Evolutionary conservation across 495 filamentous ascomycete genomes (phyloP).

Genomic region (Neohortaea acidophila): DNA sequence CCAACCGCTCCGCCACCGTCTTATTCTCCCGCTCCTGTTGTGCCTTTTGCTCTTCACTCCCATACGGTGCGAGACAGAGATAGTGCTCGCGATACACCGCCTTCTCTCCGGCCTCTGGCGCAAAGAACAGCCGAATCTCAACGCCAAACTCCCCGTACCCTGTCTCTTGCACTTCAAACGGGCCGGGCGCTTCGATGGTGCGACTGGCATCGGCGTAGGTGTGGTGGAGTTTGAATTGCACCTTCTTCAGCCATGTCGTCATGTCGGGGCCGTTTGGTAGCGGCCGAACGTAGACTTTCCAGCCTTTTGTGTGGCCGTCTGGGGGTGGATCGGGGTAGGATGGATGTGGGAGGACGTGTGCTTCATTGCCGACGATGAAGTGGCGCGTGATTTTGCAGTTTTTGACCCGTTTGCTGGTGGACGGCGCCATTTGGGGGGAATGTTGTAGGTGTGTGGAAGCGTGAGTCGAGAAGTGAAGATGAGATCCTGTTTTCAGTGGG

Average conservation of each 20-base stretch:
- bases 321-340: conserved; percentile 20
- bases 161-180: conserved; percentile 79
- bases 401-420: conserved; percentile 12
- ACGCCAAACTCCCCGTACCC: conserved; percentile 98
- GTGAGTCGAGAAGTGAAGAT: neutral
- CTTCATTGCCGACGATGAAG: conserved; percentile 19
- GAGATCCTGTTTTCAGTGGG: neutral
- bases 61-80: conserved; percentile 81
- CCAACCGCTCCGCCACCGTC: conserved; percentile 62
- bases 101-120: conserved; percentile 72
- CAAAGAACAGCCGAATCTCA: conserved; percentile 81
- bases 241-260: conserved; percentile 89
- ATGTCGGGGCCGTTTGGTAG: conserved; percentile 67
- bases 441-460: neutral
- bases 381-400: conserved; percentile 11
- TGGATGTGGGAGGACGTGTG: conserved; percentile 13
- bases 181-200: conserved; percentile 50
- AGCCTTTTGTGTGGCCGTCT: conserved; percentile 81
- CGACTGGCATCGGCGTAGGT: conserved; percentile 79
- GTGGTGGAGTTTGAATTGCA: conserved; percentile 94
- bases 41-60: conserved; percentile 58
- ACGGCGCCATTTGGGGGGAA: conserved; percentile 6
- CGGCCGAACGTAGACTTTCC: conserved; percentile 83
- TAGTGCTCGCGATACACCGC: conserved; percentile 82
- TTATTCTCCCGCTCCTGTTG: conserved; percentile 45